Conservation (phyloP, 306 rosid genomes). For the cucumber (Cucumis sativus) region DNA sequence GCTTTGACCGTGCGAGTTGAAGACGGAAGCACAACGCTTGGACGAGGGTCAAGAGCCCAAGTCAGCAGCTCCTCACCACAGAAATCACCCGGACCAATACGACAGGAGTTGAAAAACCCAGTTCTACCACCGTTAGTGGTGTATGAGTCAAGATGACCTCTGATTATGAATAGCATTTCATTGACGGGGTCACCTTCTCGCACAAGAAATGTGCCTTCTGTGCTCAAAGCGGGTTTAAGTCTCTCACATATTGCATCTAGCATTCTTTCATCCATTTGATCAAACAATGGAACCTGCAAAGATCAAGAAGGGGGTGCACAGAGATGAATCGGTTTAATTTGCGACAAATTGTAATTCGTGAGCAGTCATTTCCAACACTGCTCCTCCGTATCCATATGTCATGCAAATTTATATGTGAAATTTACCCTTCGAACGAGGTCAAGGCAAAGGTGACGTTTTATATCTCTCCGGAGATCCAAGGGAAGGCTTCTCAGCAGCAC, state of each 20-base stretch:
- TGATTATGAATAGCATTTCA: slow-evolving; percentile 79
- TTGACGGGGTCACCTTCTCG: slow-evolving; percentile 90
- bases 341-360: background rate
- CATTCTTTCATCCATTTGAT: slow-evolving; percentile 95
- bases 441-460: slow-evolving; percentile 94
- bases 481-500: slow-evolving; percentile 64
- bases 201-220: slow-evolving; percentile 62
- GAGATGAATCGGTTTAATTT: background rate
- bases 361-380: background rate
- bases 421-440: slow-evolving; percentile 83
- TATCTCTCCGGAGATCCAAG: slow-evolving; percentile 73
- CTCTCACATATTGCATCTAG: slow-evolving; percentile 92
- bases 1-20: slow-evolving; percentile 83
- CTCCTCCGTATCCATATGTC: background rate
- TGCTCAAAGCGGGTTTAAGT: slow-evolving; percentile 69
- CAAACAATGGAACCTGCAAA: slow-evolving; percentile 69
- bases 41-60: slow-evolving; percentile 89
- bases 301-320: background rate
- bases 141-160: slow-evolving; percentile 88
- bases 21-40: slow-evolving; percentile 56
- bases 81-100: slow-evolving; percentile 73
- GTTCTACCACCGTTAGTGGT: slow-evolving; percentile 88
- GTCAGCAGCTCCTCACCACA: slow-evolving; percentile 89
- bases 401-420: background rate
- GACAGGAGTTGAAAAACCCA: slow-evolving; percentile 85